Evolutionary conservation across 2,329 filamentous ascomycete species (phyloP), one percentile per base, ranked within the genome.

Genomic region (Phyllosticta ampelicida): DNA sequence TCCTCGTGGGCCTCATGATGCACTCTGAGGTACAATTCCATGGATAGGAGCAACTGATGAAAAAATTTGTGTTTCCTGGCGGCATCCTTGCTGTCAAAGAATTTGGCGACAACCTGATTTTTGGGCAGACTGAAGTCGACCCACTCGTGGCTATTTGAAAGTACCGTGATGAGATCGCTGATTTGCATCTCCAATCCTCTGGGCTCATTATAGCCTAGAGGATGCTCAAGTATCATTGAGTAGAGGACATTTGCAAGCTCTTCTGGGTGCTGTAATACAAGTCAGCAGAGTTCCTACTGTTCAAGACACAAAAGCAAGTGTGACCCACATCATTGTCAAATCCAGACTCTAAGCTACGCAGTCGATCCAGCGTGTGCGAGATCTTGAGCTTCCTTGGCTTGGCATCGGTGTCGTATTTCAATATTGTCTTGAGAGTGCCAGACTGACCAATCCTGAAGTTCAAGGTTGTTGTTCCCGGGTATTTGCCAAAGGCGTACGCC

Each of bases 21-120:
- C 64, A 90, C 87, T 48, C 87, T 81, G 59, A 87, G 70, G 65
- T 88, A 83, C 5, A 90, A 76, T 70, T 90, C 87, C 53, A 87
- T 77, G 62, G 85, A 86, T 49, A 90, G 78, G 2, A 90, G 76
- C n/a, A 90, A 73, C 70, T 90, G 87, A 67, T 89, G 86, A 68
- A 88, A 89, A 73, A 90, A 90, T 23, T 78, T 79, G 60, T 80
- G 78, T 64, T 86, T 86, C 60, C 79, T 77, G 18, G 75, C 71
- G 51, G 78, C 74, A 63, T 85, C 84, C 18, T 76, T 74, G 36
- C 78, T 75, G 58, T 78, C 84, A 60, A 90, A 86, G 70, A 86
- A 89, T 56, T 84, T 83, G 2, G 87, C 87, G 21, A 86, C 82
- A 20, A 89, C 84, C 65, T 90, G 87, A 65, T 89, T 88, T 65